phyloP scores from a whole-genome alignment of 306 rosid species.

The Rubus parviflorus region DNA sequence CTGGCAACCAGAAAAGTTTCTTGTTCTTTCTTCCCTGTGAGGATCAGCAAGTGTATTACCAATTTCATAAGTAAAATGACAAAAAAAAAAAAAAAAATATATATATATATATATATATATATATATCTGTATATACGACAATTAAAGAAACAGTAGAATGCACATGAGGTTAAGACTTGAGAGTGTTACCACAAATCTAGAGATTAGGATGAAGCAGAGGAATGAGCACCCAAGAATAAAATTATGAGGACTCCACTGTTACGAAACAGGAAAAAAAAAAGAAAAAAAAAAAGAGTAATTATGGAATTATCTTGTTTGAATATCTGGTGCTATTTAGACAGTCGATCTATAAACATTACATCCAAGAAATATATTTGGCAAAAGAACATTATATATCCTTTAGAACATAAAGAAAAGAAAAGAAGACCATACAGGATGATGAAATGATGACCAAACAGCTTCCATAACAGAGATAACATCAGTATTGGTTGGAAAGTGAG shows the following conservation, averaged over 20 bases:
- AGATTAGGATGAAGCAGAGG: constrained; percentile 59
- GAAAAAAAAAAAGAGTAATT: not conserved
- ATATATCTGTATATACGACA: too few relatives aligned
- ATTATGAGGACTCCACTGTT: constrained; percentile 74
- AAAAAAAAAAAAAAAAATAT: not conserved
- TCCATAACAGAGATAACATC: constrained; percentile 60
- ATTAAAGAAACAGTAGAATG: not conserved
- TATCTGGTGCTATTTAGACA: too few relatives aligned
- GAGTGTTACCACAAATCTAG: constrained; percentile 53
- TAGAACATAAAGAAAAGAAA: not conserved
- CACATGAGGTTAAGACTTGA: not conserved
- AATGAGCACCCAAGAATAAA: constrained; percentile 66
- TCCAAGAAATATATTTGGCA: not conserved
- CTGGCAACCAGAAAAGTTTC: constrained; percentile 79
- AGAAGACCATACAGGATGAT: constrained; percentile 40
- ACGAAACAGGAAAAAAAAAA: not conserved
- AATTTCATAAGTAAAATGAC: not conserved
- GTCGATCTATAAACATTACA: too few relatives aligned
- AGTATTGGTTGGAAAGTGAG: constrained; percentile 64
- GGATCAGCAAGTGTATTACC: not conserved
- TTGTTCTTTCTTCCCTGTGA: constrained; percentile 60
- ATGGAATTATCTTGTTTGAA: not conserved
- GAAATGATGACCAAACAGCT: constrained; percentile 52
- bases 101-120: too few relatives aligned
- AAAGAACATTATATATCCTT: not conserved